Evolutionary conservation across 805 yeast species (phyloP).

Genomic region (Saturnispora saitoi): DNA sequence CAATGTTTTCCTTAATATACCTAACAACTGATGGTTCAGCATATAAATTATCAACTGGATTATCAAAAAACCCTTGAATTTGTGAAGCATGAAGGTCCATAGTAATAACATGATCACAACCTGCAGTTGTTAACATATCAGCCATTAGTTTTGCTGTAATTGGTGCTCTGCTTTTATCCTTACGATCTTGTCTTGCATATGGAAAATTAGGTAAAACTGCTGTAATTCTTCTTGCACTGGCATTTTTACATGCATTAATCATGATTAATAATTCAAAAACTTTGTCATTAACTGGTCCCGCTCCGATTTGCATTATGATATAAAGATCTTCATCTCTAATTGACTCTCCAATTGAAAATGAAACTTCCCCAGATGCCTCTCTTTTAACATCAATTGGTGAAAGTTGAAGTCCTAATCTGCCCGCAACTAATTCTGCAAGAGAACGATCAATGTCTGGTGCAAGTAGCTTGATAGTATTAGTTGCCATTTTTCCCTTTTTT

Average conservation of each 20-base stretch:
- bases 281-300: slow-evolving; percentile 68
- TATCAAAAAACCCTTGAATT: slow-evolving; percentile 77
- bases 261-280: slow-evolving; percentile 67
- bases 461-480: slow-evolving; percentile 59
- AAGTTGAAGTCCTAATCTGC: slow-evolving; percentile 44
- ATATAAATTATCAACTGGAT: slow-evolving; percentile 76
- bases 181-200: slow-evolving; percentile 83
- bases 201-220: slow-evolving; percentile 80
- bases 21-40: slow-evolving; percentile 78
- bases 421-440: slow-evolving; percentile 60
- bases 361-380: slow-evolving; percentile 65
- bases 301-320: slow-evolving; percentile 71
- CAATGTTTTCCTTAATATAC: slow-evolving; percentile 57
- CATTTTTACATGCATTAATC: slow-evolving; percentile 77
- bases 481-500: slow-evolving; percentile 43
- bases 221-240: slow-evolving; percentile 75
- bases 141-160: slow-evolving; percentile 82
- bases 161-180: slow-evolving; percentile 79
- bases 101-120: slow-evolving; percentile 79
- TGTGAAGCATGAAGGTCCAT: slow-evolving; percentile 88
- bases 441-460: slow-evolving; percentile 65
- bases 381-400: slow-evolving; percentile 58
- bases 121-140: slow-evolving; percentile 73
- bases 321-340: slow-evolving; percentile 80
- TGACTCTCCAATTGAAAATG: slow-evolving; percentile 71